Conservation (phyloP, 768 basidiomycete species). For the Mycena floridula region DNA sequence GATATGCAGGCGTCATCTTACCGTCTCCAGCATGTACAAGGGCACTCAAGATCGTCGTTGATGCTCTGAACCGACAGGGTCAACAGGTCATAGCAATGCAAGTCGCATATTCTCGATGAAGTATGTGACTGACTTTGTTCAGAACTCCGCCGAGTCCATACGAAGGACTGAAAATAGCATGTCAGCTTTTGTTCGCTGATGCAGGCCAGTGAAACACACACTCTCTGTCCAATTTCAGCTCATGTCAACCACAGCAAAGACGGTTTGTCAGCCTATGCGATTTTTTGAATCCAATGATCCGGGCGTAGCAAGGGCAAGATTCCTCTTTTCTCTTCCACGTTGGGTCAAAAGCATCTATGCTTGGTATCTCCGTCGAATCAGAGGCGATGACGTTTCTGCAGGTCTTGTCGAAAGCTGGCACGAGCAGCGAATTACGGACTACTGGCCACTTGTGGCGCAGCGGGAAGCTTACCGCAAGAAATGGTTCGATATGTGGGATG, state of each 20-base stretch:
- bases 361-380: constrained; percentile 47
- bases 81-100: constrained; percentile 46
- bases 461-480: constrained; percentile 33
- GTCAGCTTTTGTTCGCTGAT: constrained; percentile 46
- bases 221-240: not conserved
- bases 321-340: constrained; percentile 37
- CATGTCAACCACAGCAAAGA: constrained; percentile 18
- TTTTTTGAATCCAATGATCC: constrained; percentile 42
- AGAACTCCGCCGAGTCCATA: constrained; percentile 42
- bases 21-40: constrained; percentile 57
- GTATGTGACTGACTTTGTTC: too few relatives aligned
- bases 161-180: constrained; percentile 45
- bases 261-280: constrained; percentile 25
- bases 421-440: constrained; percentile 38
- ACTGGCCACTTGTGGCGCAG: constrained; percentile 39
- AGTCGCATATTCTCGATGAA: too few relatives aligned
- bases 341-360: constrained; percentile 41
- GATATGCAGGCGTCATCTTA: constrained; percentile 38
- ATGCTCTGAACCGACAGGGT: constrained; percentile 35
- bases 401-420: constrained; percentile 42
- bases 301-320: constrained; percentile 34
- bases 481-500: constrained; percentile 34
- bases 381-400: constrained; percentile 46
- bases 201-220: constrained; percentile 25
- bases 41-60: constrained; percentile 42